Base-by-base conservation (phyloP, 257 asterid species). In the Lycium barbarum region DNA sequence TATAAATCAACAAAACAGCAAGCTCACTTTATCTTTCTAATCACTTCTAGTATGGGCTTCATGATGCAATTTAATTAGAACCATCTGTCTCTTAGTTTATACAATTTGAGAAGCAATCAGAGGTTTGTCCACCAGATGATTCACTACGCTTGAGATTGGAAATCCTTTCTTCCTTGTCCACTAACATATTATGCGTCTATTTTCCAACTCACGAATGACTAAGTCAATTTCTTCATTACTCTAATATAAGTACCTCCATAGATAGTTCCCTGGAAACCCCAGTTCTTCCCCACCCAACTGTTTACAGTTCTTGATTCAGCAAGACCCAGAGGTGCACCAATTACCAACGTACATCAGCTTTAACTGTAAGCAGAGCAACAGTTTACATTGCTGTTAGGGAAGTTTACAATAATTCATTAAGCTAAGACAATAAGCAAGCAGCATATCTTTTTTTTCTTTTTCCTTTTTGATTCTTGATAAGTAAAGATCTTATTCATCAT, bases 131-230 rank as follows among this genome's bases (percentile, higher is more conserved):
- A 26, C 63, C 65, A 26, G 59, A 76, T 53, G 63, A 76, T 49
- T 26, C 53, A 76, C 26, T 26, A 26, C n/a, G 22, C 22, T 51
- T 49, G 81, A 74, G 59, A 74, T 73, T 45, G 59, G 59, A 73
- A 20, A 47, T 22, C 20, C 81, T 20, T 49, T 74, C 81, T 74
- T 74, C 81, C 81, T 51, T 76, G 82, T 26, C 14, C 63, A 76
- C 62, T 53, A 53, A 76, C 81, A 73, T 51, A 76, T 62, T 76
- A 7, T 22, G 43, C 3, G 43, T 73, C 14, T 49, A 71, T 51
- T 47, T 76, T 76, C 81, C 63, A 76, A 71, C 79, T 76, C 13
- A 26, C 82, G 82, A 51, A 51, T 53, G 43, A 76, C 40, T 55
- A 47, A 53, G 59, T 26, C 61, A 20, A 74, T 49, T 53, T 49